Percentiles rank a stretch among this genome's conserved stretches.
phyloP scores from a whole-genome alignment of 2,329 filamentous ascomycete species.

The Fusarium napiforme region DNA sequence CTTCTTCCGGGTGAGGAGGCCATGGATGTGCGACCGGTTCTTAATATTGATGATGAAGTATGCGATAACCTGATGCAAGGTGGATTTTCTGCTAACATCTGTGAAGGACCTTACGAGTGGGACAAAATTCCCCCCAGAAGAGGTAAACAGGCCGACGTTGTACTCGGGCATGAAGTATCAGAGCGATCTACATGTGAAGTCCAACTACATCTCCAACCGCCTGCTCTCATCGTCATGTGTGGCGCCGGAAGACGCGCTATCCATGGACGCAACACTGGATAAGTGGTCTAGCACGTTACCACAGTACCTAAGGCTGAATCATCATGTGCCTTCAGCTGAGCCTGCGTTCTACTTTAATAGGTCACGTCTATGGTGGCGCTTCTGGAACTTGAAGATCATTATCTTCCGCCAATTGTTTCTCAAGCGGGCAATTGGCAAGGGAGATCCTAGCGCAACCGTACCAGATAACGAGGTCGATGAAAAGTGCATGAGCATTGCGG shows the following conservation, averaged over 20 bases:
- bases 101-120: background rate
- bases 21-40: background rate
- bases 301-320: background rate
- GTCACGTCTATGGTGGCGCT: background rate
- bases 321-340: background rate
- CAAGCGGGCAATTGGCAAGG: background rate
- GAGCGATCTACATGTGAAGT: background rate
- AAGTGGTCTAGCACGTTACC: background rate
- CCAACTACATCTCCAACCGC: background rate
- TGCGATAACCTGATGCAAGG: accelerated
- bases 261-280: background rate
- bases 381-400: background rate
- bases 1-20: background rate
- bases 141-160: background rate
- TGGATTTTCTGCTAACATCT: background rate
- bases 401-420: background rate
- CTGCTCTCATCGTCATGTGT: background rate
- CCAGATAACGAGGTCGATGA: background rate
- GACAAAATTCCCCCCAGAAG: background rate
- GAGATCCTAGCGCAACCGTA: accelerated
- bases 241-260: background rate
- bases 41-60: background rate
- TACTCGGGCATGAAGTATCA: background rate
- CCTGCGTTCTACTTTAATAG: background rate
- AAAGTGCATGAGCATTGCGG: background rate